Percentiles rank a stretch among this genome's conserved stretches.
Evolutionary conservation across 2,329 filamentous ascomycete species (phyloP).

Genomic region (Trichoderma koningii): DNA sequence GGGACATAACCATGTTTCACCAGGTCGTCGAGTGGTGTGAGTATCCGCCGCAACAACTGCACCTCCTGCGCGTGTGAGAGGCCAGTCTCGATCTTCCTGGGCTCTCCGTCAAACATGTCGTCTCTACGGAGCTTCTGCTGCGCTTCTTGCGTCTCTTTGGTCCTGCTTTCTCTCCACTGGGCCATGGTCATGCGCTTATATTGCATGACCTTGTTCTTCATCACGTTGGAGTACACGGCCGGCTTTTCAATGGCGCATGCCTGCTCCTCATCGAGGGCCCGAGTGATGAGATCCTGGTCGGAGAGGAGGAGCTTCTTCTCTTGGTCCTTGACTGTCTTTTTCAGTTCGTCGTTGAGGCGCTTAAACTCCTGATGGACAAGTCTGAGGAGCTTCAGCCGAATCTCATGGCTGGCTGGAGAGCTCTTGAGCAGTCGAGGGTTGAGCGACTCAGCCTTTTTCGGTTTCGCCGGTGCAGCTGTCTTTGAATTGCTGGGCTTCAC

Average conservation of each 20-base stretch:
- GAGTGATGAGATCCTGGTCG: conserved; percentile 66
- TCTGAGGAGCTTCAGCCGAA: conserved; percentile 60
- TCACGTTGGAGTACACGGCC: conserved; percentile 76
- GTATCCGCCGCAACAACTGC: conserved; percentile 60
- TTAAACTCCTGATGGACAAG: conserved; percentile 65
- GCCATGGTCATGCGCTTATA: conserved; percentile 73
- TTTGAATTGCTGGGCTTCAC: conserved; percentile 28
- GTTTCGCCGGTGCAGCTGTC: conserved; percentile 25
- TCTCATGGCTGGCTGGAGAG: conserved; percentile 59
- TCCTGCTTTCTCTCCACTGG: conserved; percentile 69
- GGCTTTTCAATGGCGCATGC: conserved; percentile 66
- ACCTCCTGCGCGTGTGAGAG: conserved; percentile 69
- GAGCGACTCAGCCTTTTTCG: conserved; percentile 53
- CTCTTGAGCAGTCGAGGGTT: conserved; percentile 67
- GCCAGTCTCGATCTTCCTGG: conserved; percentile 66
- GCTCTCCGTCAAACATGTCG: conserved; percentile 38
- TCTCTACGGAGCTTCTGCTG: conserved; percentile 38
- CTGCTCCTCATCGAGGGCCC: conserved; percentile 78
- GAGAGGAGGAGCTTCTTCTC: conserved; percentile 58
- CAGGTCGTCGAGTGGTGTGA: conserved; percentile 66
- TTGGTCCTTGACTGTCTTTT: conserved; percentile 51
- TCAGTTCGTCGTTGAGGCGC: conserved; percentile 66
- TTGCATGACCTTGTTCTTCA: conserved; percentile 77
- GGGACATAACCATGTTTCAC: conserved; percentile 75
- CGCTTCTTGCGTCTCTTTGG: conserved; percentile 44